Base-by-base conservation (phyloP, 352 stramenopile genomes). In the Bremia lactucae region DNA sequence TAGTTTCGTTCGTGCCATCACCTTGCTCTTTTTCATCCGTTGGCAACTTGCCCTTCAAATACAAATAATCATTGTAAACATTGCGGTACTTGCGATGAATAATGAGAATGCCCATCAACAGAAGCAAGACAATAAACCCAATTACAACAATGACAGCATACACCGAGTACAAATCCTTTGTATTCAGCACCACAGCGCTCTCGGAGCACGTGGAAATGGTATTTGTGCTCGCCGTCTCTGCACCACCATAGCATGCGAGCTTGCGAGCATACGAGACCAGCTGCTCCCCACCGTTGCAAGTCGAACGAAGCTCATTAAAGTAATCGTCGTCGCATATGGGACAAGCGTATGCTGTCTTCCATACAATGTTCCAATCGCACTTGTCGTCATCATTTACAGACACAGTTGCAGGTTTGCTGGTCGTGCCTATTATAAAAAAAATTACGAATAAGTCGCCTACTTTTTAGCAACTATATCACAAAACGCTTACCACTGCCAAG, bases 31-130 rank as follows among this genome's bases (percentile, higher is more conserved):
- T 60, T 29, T 78, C 60, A n/a, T 74, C 56, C 21, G 70, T 69
- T 8, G 72, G 72, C 42, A 83, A 62, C 22, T 84, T 79, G 4
- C 73, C 73, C 62, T 89, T 89, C 31, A 89, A 51, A 36, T 89
- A 89, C 34, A 89, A 51, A 52, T 84, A 89, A 21, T 89, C 73
- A 11, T 85, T 83, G 67, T 85, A 86, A 9, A 65, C 65, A 15
- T 69, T 71, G 53, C 70, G 72, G 49, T 89, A 89, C 50, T 89
- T 89, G 37, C 76, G 73, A 40, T 89, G 72, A 9, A 76, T 68
- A 24, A 86, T 62, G 18, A 87, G 46, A 21, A 89, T 73, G 0
- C 56, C 64, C 36, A 64, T 77, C 60, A 89, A 56, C 25, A 89
- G 54, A 9, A 87, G 44, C 33, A 89, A 18, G 18, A 89, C 73